Conservation (phyloP, 495 filamentous ascomycete species). For the Lophiotrema nucula region DNA sequence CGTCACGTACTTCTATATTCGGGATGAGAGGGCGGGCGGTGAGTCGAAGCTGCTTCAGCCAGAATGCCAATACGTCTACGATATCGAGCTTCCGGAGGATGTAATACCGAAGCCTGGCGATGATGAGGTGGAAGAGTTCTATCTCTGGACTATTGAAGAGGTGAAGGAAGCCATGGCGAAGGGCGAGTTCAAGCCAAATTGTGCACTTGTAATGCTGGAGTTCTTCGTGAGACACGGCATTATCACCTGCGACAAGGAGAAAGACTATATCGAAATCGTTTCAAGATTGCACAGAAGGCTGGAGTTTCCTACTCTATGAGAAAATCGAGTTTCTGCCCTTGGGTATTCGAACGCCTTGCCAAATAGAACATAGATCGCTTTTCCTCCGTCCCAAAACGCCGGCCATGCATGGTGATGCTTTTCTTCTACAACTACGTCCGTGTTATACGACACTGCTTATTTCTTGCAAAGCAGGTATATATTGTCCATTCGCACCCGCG, state of each 20-base stretch:
- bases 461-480: constrained; percentile 92
- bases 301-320: constrained; percentile 65
- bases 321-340: too few relatives aligned
- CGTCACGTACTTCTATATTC: constrained; percentile 81
- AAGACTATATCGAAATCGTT: constrained; percentile 74
- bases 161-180: constrained; percentile 66
- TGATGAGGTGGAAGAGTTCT: constrained; percentile 84
- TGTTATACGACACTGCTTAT: too few relatives aligned
- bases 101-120: constrained; percentile 74
- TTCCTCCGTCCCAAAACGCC: constrained; percentile 14
- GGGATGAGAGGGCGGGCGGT: constrained; percentile 74
- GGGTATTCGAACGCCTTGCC: constrained; percentile 25
- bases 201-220: constrained; percentile 75
- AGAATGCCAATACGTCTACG: constrained; percentile 88
- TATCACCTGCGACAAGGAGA: constrained; percentile 77
- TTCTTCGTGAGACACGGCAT: constrained; percentile 89
- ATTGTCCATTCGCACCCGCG: constrained; percentile 84
- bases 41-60: constrained; percentile 87
- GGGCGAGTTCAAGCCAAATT: constrained; percentile 92
- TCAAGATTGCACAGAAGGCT: constrained; percentile 74
- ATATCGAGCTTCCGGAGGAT: constrained; percentile 71
- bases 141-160: constrained; percentile 70
- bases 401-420: constrained; percentile 17
- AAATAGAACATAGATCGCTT: constrained; percentile 1
- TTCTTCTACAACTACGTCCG: background rate